Evolutionary conservation across 139 green algal genomes (phyloP).

Genomic region (Coelastrella sp.): DNA sequence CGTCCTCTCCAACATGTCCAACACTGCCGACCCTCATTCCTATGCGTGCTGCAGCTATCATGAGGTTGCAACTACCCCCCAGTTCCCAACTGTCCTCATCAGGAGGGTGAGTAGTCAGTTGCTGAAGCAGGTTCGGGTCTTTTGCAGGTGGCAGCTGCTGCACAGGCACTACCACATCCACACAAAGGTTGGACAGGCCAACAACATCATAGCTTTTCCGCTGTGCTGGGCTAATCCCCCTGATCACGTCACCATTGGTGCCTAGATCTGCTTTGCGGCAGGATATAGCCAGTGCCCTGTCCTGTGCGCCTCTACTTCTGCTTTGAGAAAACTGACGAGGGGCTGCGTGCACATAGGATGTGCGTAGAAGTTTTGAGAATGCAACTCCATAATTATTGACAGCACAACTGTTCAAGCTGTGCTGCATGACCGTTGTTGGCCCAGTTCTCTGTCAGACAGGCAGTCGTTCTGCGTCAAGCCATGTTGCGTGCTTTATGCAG

Average conservation of each 20-base stretch:
- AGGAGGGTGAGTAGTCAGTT: constrained; percentile 60
- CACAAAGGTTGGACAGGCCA: constrained; percentile 87
- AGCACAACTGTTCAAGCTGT: not conserved
- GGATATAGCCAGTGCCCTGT: not conserved
- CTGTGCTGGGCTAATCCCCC: not conserved
- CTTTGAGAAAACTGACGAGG: not conserved
- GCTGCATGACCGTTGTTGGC: not conserved
- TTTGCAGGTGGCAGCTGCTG: constrained; percentile 56
- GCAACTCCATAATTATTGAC: no score
- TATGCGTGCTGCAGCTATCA: constrained; percentile 89
- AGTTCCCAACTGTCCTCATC: constrained; percentile 70
- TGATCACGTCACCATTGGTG: not conserved
- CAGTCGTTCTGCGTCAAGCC: not conserved
- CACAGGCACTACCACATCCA: constrained; percentile 83
- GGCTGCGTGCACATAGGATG: not conserved
- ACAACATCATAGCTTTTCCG: constrained; percentile 71
- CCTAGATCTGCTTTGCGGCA: not conserved
- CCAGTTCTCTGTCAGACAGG: not conserved
- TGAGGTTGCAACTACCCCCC: constrained; percentile 92
- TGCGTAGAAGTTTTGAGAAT: not conserved
- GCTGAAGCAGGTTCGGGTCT: constrained; percentile 54
- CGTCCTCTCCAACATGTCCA: constrained; percentile 85
- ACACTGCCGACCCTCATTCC: constrained; percentile 77
- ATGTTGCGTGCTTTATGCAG: not conserved
- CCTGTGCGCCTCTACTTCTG: not conserved